These are phyloP conservation scores for Linum tenue DNA, from an alignment of 345 rosid species.

Conservation along the genomic window DNA sequence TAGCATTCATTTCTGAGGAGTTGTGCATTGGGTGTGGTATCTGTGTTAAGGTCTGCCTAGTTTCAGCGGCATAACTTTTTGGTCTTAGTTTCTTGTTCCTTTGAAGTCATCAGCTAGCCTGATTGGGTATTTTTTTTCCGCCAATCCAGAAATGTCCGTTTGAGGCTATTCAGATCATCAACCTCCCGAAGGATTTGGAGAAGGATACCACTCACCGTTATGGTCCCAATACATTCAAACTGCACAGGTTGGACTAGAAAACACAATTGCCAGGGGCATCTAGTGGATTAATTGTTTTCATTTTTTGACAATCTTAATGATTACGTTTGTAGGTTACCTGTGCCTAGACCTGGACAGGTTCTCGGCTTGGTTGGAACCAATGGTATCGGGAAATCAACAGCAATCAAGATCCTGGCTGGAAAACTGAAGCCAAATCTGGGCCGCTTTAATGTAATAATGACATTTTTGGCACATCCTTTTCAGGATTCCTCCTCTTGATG, in stretches of 20 bases:
- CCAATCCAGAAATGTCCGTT: constrained; percentile 85
- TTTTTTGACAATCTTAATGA: constrained; percentile 15
- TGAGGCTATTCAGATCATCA: constrained; percentile 95
- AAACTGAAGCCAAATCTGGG: constrained; percentile 97
- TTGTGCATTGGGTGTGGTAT: constrained; percentile 96
- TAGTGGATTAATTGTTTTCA: constrained; percentile 3
- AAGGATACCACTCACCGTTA: constrained; percentile 97
- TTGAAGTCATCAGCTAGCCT: neutral
- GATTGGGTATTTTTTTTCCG: neutral
- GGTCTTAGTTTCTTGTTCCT: constrained; percentile 2
- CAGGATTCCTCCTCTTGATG: neutral
- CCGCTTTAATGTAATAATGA: constrained; percentile 56
- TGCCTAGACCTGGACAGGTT: constrained; percentile 98
- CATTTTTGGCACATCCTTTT: neutral
- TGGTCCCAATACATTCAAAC: constrained; percentile 86
- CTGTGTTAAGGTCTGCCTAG: constrained; percentile 73
- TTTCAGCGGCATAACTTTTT: neutral
- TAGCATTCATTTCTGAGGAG: constrained; percentile 96
- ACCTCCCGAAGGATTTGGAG: constrained; percentile 83
- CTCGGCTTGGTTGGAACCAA: constrained; percentile 98
- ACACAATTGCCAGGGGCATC: neutral
- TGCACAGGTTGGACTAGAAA: constrained; percentile 57
- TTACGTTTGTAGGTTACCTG: constrained; percentile 60
- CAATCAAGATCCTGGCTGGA: constrained; percentile 90
- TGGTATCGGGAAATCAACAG: constrained; percentile 97